phyloP scores from a whole-genome alignment of 495 filamentous ascomycete genomes.

The Neurospora sp. region DNA sequence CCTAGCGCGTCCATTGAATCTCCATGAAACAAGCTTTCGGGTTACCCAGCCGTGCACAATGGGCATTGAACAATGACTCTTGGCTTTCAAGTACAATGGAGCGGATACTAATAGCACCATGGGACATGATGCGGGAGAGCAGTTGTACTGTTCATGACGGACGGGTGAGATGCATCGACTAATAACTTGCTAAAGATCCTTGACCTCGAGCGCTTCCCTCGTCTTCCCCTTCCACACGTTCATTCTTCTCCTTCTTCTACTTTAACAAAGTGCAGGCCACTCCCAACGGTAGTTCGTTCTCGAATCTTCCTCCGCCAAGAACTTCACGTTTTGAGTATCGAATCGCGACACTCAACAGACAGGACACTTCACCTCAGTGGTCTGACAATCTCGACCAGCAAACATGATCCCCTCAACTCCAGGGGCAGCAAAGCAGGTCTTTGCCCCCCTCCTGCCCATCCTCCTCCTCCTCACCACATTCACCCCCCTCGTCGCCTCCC shows the following conservation, averaged over 20 bases:
- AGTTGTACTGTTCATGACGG: no score
- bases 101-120: no score
- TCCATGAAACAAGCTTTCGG: no score
- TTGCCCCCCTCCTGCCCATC: not conserved
- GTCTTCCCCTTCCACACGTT: not conserved
- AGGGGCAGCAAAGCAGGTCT: not conserved
- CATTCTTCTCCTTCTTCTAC: not conserved
- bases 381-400: no score
- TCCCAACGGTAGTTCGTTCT: not conserved
- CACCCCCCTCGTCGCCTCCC: slow-evolving; percentile 5
- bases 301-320: not conserved
- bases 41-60: no score
- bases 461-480: not conserved
- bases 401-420: not conserved
- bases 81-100: no score
- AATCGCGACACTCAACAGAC: not conserved
- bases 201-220: not conserved
- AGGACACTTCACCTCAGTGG: not conserved
- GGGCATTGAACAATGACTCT: no score
- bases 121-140: no score
- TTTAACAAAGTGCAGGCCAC: not conserved
- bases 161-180: no score
- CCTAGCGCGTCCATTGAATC: no score
- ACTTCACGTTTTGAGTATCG: not conserved
- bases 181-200: no score